These are phyloP conservation scores for Ogataea thermomethanolica DNA, from an alignment of 805 yeast genomes.

Conservation along the genomic window DNA sequence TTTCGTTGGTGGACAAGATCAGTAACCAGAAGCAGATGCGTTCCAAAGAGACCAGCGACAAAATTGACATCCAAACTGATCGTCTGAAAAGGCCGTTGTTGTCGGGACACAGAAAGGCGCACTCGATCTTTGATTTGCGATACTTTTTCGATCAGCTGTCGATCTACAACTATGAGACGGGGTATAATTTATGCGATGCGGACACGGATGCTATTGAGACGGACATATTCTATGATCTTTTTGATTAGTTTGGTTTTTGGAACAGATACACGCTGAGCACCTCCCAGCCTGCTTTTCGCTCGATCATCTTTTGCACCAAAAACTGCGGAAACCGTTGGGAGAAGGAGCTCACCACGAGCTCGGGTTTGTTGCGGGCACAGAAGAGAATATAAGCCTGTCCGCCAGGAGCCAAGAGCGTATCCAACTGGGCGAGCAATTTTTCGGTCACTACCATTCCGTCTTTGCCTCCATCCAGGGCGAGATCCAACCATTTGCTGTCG, in stretches of 20 bases:
- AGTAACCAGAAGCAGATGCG: conserved; percentile 28
- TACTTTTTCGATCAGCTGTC: conserved; percentile 66
- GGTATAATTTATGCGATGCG: conserved; percentile 46
- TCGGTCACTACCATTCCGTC: conserved; percentile 89
- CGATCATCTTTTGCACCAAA: conserved; percentile 49
- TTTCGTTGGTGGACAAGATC: conserved; percentile 36
- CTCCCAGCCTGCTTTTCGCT: conserved; percentile 95
- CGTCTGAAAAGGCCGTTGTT: conserved; percentile 42
- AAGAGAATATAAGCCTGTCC: conserved; percentile 89
- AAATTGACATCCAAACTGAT: conserved; percentile 14
- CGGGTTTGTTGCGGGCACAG: conserved; percentile 88
- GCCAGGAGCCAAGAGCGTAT: conserved; percentile 43
- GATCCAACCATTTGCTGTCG: conserved; percentile 67
- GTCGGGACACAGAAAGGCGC: conserved; percentile 38
- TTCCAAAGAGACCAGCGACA: conserved; percentile 17
- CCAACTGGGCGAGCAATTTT: conserved; percentile 52
- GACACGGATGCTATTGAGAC: conserved; percentile 47
- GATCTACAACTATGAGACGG: conserved; percentile 60
- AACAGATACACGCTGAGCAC: conserved; percentile 75
- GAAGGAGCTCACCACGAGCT: conserved; percentile 50
- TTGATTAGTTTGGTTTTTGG: conserved; percentile 28
- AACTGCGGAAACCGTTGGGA: conserved; percentile 37
- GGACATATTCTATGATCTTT: conserved; percentile 61
- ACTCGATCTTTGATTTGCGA: conserved; percentile 45
- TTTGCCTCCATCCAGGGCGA: conserved; percentile 85